Conservation (phyloP, 768 basidiomycete genomes). For the Pilatotrama ljubarskyi region DNA sequence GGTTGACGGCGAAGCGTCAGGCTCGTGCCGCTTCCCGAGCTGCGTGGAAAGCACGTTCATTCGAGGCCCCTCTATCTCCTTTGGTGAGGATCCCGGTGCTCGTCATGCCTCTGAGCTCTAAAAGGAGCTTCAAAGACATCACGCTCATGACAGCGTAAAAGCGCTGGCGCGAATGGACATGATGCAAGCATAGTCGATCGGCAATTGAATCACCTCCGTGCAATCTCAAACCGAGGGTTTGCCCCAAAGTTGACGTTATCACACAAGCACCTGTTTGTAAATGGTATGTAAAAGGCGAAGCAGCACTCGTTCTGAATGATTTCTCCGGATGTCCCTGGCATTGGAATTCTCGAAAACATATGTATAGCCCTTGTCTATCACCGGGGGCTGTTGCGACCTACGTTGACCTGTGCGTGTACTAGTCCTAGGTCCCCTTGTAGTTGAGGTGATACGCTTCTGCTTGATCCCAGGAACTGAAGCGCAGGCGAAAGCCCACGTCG, state of each 20-base stretch:
- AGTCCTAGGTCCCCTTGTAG: neutral
- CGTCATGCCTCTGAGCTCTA: too few species aligned
- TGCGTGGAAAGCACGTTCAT: slow-evolving; percentile 10
- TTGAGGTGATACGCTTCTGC: neutral
- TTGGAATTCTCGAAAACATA: neutral
- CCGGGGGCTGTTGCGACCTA: neutral
- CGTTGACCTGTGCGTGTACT: neutral
- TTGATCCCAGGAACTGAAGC: slow-evolving; percentile 4
- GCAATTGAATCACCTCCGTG: too few species aligned
- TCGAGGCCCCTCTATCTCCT: slow-evolving; percentile 5
- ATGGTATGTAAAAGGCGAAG: slow-evolving; percentile 1
- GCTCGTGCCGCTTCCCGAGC: slow-evolving; percentile 7
- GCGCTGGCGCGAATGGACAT: too few species aligned
- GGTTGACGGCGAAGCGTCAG: neutral
- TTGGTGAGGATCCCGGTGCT: neutral
- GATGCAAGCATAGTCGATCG: too few species aligned
- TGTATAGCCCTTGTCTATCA: neutral
- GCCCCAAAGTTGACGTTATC: too few species aligned
- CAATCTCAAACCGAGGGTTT: too few species aligned
- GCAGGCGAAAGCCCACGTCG: slow-evolving; percentile 16
- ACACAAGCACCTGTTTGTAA: too few species aligned
- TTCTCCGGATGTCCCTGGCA: neutral
- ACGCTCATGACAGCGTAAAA: too few species aligned
- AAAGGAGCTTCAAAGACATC: too few species aligned
- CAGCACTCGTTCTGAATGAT: neutral